phyloP scores from a whole-genome alignment of 495 filamentous ascomycete genomes.

The Aspergillus egyptiacus region DNA sequence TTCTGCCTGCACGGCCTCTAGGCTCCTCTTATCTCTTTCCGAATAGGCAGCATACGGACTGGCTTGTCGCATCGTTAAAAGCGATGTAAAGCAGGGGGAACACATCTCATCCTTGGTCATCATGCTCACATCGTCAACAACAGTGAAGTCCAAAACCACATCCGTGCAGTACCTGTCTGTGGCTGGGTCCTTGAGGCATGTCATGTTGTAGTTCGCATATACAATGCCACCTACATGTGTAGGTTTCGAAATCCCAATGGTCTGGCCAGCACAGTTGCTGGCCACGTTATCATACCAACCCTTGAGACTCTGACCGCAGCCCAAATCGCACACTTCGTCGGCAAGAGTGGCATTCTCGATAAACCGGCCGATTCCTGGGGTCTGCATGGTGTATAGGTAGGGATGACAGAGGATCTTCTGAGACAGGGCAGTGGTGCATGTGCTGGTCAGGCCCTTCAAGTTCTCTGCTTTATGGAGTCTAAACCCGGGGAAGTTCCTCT shows the following conservation, averaged over 20 bases:
- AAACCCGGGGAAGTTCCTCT: conserved; percentile 7
- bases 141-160: not conserved
- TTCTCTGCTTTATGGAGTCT: not conserved
- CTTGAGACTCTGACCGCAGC: not conserved
- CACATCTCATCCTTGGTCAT: not conserved
- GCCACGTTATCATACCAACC: conserved; percentile 6
- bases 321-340: not conserved
- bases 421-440: conserved; percentile 1
- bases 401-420: not conserved
- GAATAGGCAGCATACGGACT: not conserved
- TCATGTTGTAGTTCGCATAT: not conserved
- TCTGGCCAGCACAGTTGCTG: not conserved
- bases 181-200: not conserved
- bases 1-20: not conserved
- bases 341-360: not conserved
- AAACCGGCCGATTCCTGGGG: not conserved
- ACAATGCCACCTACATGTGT: not conserved
- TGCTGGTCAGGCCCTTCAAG: not conserved
- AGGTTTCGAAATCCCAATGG: not conserved
- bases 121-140: not conserved
- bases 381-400: not conserved
- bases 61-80: not conserved
- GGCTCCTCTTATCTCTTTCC: not conserved
- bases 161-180: not conserved
- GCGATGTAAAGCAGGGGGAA: not conserved